Percentiles rank a stretch among this genome's conserved stretches.
Evolutionary conservation across 768 basidiomycete genomes (phyloP).

Genomic region (Pulveroboletus sp.): DNA sequence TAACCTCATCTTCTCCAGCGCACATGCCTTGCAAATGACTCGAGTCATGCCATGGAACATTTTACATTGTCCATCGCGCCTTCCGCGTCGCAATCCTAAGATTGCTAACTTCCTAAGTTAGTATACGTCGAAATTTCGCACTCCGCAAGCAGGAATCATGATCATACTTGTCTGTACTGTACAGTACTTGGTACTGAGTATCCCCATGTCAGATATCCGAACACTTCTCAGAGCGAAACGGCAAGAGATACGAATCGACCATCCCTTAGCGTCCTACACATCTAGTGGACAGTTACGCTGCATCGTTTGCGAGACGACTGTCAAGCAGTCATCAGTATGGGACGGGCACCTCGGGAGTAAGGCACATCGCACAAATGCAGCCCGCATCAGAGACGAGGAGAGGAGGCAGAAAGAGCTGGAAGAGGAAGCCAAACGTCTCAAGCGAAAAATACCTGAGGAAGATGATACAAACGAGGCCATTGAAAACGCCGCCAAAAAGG

Average conservation of each 20-base stretch:
- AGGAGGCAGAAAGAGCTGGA: constrained; percentile 34
- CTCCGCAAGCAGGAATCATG: no score
- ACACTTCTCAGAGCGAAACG: constrained; percentile 82
- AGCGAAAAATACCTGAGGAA: constrained; percentile 30
- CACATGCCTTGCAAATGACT: no score
- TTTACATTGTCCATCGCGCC: no score
- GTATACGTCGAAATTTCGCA: no score
- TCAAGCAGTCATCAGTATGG: constrained; percentile 85
- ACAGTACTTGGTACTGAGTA: no score
- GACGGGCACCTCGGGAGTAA: constrained; percentile 85
- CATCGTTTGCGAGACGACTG: constrained; percentile 52
- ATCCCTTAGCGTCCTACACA: constrained; percentile 72
- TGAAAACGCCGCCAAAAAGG: constrained; percentile 28
- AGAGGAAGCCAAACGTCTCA: constrained; percentile 36
- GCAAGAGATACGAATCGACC: constrained; percentile 67
- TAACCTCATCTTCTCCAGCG: no score
- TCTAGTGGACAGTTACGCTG: constrained; percentile 69
- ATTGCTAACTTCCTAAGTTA: no score
- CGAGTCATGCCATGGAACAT: no score
- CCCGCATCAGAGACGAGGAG: constrained; percentile 57
- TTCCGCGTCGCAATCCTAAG: no score
- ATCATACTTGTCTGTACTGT: no score
- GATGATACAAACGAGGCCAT: constrained; percentile 24
- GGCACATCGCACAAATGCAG: constrained; percentile 65
- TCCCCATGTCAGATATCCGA: constrained; percentile 72